Evolutionary conservation across 257 asterid species (phyloP).

Genomic region (Solanum medicagineum): DNA sequence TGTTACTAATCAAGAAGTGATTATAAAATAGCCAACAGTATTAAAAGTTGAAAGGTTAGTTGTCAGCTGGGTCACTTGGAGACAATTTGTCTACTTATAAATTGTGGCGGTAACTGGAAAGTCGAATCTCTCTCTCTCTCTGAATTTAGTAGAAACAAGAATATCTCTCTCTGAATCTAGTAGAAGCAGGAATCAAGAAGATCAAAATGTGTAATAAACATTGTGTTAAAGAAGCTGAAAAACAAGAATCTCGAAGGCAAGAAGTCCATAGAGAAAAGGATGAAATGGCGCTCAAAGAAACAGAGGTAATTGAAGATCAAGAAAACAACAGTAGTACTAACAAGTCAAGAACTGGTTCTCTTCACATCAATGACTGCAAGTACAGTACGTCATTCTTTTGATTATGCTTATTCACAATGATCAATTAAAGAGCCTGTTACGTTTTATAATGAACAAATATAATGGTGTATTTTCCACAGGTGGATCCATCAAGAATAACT

Average conservation of each 20-base stretch:
- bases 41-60: not conserved
- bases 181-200: not conserved
- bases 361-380: not conserved
- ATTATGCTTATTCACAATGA: not conserved
- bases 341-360: not conserved
- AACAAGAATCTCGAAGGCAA: not conserved
- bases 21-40: not conserved
- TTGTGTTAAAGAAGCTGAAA: not conserved
- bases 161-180: not conserved
- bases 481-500: not conserved
- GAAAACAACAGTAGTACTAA: not conserved
- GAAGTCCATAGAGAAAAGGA: not conserved
- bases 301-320: not conserved
- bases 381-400: not conserved
- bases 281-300: not conserved
- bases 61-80: not conserved
- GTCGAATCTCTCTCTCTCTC: not conserved
- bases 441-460: not conserved
- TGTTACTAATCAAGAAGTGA: not conserved
- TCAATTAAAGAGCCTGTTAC: not conserved
- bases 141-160: not conserved
- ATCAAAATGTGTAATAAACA: not conserved
- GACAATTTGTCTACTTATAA: not conserved
- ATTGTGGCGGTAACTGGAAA: not conserved
- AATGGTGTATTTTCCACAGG: not conserved